A percentile compares a stretch with the other conserved stretches of the same genome.
Conservation (phyloP, 129 eudicot species). For the Ambrosia trifida region DNA sequence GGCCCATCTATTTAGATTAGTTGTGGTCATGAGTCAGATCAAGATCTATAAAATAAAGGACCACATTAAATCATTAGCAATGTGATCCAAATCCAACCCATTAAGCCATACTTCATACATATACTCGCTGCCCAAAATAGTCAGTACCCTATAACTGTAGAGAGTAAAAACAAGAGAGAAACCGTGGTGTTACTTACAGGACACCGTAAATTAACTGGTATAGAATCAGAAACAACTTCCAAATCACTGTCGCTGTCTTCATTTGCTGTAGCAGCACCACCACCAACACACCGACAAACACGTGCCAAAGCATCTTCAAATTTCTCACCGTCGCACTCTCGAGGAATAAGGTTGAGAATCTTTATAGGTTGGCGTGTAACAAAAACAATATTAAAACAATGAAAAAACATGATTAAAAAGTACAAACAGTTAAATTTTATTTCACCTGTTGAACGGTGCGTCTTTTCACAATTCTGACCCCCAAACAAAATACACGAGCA, state of each 20-base stretch:
- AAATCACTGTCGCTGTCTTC: conserved; percentile 97
- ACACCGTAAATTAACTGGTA: conserved; percentile 89
- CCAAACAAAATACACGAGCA: conserved; percentile 87
- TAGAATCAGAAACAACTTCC: conserved; percentile 85
- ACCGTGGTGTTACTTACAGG: conserved; percentile 59
- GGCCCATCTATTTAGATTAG: not conserved
- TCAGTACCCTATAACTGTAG: not conserved
- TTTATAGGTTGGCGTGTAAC: conserved; percentile 23
- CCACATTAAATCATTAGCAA: not conserved
- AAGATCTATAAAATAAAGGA: not conserved
- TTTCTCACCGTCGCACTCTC: conserved; percentile 79
- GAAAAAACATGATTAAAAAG: not conserved
- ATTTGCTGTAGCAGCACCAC: conserved; percentile 79
- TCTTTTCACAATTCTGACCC: conserved; percentile 79
- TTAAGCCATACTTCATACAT: not conserved
- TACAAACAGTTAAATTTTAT: not conserved
- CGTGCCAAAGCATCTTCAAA: conserved; percentile 94
- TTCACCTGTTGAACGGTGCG: conserved; percentile 83
- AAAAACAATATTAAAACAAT: conserved; percentile 12
- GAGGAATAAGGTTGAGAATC: conserved; percentile 80
- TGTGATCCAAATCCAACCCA: not conserved
- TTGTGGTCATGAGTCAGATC: not conserved
- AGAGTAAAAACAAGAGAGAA: not conserved
- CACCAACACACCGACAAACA: conserved; percentile 93
- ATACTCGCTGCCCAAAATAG: not conserved